These are phyloP conservation scores for Termitomyces sp. DNA, from an alignment of 768 basidiomycete species.

Conservation along the genomic window DNA sequence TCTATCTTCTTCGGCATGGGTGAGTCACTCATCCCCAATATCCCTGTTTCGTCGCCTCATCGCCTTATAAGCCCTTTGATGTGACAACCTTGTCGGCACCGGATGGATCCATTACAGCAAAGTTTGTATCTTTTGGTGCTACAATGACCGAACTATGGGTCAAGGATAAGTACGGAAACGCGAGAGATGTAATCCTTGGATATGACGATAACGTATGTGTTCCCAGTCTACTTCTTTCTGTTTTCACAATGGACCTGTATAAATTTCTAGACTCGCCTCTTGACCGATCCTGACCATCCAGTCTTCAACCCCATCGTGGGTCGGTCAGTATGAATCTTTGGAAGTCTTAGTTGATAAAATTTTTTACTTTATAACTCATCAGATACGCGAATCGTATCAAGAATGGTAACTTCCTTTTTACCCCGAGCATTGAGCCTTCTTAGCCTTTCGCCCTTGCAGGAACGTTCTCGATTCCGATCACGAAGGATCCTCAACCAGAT, in stretches of 20 bases:
- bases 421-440: neutral
- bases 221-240: too few species aligned
- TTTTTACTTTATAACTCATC: neutral
- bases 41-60: neutral
- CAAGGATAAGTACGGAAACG: conserved; percentile 44
- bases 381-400: conserved; percentile 54
- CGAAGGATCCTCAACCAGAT: conserved; percentile 37
- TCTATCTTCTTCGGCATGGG: conserved; percentile 8
- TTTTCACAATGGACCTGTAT: neutral
- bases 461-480: conserved; percentile 51
- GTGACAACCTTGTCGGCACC: conserved; percentile 42
- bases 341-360: neutral
- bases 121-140: conserved; percentile 54
- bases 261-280: conserved; percentile 28
- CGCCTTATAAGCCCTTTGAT: conserved; percentile 39
- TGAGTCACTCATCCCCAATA: neutral
- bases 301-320: conserved; percentile 40
- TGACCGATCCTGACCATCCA: conserved; percentile 44
- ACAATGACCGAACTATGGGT: conserved; percentile 55
- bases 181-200: conserved; percentile 52
- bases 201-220: conserved; percentile 49
- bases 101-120: conserved; percentile 54
- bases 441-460: conserved; percentile 23
- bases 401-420: conserved; percentile 30
- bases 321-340: conserved; percentile 17